phyloP scores from a whole-genome alignment of 331 rosid genomes.

The Saraca asoca region DNA sequence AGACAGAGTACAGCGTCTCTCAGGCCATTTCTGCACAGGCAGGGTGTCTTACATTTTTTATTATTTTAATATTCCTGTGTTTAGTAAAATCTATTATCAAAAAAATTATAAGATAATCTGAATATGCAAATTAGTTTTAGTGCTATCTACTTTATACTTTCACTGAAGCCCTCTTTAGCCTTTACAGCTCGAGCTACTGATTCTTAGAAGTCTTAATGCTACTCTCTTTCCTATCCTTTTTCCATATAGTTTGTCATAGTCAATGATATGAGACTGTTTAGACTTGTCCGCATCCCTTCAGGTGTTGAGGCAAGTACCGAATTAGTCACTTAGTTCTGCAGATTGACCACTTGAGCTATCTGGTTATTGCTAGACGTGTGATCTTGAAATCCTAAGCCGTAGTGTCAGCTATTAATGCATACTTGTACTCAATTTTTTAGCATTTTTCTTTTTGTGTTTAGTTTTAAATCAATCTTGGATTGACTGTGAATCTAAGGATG shows the following conservation, averaged over 20 bases:
- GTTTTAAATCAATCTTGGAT: neutral
- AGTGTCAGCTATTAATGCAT: neutral
- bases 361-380: no score
- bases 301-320: no score
- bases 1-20: slow-evolving; percentile 89
- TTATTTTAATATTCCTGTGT: slow-evolving; percentile 2
- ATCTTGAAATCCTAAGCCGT: neutral
- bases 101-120: neutral
- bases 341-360: no score
- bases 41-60: slow-evolving; percentile 27
- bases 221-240: no score
- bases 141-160: slow-evolving; percentile 21
- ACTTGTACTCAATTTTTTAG: neutral
- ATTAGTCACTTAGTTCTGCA: no score
- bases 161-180: slow-evolving; percentile 4
- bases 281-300: no score
- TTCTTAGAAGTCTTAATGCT: no score
- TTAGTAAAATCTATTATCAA: slow-evolving; percentile 21
- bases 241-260: neutral
- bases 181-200: no score
- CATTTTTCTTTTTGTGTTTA: neutral
- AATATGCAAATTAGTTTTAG: slow-evolving; percentile 16
- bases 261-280: slow-evolving; percentile 5
- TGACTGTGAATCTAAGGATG: neutral
- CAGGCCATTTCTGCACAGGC: slow-evolving; percentile 99